Evolutionary conservation across 2,329 filamentous ascomycete genomes (phyloP).

Genomic region (Leptosphaerulina australis): DNA sequence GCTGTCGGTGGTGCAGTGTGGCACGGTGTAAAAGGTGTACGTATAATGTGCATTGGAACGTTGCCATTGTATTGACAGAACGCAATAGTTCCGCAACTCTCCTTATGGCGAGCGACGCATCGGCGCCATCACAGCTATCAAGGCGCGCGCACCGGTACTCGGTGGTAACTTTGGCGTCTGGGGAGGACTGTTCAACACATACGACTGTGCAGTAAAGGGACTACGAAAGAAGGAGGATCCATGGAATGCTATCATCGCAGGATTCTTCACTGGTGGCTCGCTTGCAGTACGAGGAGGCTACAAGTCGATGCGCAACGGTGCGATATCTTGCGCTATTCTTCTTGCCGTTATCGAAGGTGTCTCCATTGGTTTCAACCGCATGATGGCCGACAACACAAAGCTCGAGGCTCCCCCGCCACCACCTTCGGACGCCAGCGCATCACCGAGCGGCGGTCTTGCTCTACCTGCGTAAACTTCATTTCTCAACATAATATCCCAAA

Average conservation of each 20-base stretch:
- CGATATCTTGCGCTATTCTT: constrained; percentile 93
- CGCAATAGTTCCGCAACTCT: constrained; percentile 44
- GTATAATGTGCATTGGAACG: not conserved
- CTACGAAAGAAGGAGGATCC: constrained; percentile 93
- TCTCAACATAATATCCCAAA: constrained; percentile 20
- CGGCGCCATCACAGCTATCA: constrained; percentile 93
- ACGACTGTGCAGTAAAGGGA: constrained; percentile 96
- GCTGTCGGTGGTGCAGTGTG: constrained; percentile 67
- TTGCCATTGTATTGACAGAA: constrained; percentile 15
- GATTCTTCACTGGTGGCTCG: constrained; percentile 88
- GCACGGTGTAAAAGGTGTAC: constrained; percentile 96
- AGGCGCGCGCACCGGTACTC: constrained; percentile 92
- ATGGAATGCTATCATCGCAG: constrained; percentile 96
- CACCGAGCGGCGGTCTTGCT: constrained; percentile 28
- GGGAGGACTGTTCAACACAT: constrained; percentile 94
- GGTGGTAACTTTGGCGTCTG: constrained; percentile 98
- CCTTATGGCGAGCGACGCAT: constrained; percentile 90
- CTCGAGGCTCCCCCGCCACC: constrained; percentile 66
- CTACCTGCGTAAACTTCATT: constrained; percentile 32
- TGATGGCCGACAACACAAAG: constrained; percentile 89
- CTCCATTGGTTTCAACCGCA: constrained; percentile 91
- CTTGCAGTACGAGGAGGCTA: constrained; percentile 90
- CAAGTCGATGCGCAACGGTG: constrained; percentile 90
- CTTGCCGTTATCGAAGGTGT: constrained; percentile 97
- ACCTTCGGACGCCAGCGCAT: constrained; percentile 38